These are phyloP conservation scores for Silene conica DNA, from an alignment of 148 eudicot genomes.

Conservation along the genomic window DNA sequence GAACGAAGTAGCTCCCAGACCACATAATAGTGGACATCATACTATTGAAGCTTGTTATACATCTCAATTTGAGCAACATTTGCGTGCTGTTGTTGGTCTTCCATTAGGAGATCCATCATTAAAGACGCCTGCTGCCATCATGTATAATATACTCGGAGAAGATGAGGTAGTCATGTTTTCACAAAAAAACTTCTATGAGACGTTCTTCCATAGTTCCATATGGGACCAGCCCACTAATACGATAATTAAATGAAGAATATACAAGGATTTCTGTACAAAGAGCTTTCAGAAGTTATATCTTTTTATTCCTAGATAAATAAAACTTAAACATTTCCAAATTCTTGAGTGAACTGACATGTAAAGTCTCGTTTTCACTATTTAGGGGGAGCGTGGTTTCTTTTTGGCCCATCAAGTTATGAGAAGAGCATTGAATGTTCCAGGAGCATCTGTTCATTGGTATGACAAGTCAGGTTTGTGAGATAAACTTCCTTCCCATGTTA, in stretches of 20 bases:
- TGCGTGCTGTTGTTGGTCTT: constrained; percentile 90
- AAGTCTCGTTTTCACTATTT: not conserved
- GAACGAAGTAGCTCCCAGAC: constrained; percentile 95
- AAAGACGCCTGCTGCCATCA: constrained; percentile 86
- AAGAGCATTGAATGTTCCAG: constrained; percentile 56
- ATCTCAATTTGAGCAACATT: constrained; percentile 92
- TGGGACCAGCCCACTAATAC: not conserved
- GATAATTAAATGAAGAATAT: not conserved
- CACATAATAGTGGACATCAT: constrained; percentile 98
- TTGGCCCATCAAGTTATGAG: constrained; percentile 62
- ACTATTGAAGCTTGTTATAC: constrained; percentile 93
- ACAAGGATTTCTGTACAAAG: not conserved
- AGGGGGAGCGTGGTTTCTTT: constrained; percentile 84
- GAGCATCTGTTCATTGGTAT: constrained; percentile 89
- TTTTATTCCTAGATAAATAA: not conserved
- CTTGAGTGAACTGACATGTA: not conserved
- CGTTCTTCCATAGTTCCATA: not conserved
- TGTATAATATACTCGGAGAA: constrained; percentile 98
- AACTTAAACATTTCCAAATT: not conserved
- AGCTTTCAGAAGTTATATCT: not conserved
- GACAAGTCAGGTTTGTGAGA: constrained; percentile 74
- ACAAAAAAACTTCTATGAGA: not conserved
- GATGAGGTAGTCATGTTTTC: constrained; percentile 54
- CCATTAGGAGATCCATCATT: constrained; percentile 95
- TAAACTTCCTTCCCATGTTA: no score